Evolutionary conservation across 2,329 filamentous ascomycete species (phyloP).

Genomic region (Thermoascus crustaceus): DNA sequence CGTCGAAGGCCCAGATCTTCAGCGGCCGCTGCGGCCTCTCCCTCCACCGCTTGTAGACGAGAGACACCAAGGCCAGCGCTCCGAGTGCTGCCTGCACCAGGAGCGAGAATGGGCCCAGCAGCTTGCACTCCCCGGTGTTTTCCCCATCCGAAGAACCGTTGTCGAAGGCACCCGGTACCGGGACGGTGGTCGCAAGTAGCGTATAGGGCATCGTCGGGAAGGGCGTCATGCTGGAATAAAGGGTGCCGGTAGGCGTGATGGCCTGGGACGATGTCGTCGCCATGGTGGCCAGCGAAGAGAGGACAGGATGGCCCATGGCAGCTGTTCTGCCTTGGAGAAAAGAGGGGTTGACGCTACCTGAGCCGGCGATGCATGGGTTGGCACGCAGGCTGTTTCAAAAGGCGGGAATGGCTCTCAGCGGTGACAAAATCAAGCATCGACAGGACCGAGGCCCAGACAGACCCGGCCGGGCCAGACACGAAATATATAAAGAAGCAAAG

Average conservation of each 20-base stretch:
- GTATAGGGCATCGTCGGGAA: too few species aligned
- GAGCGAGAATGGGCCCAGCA: conserved; percentile 85
- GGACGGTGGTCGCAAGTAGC: too few species aligned
- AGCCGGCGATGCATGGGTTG: conserved; percentile 10
- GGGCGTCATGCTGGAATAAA: too few species aligned
- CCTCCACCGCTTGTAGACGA: conserved; percentile 89
- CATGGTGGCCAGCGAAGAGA: background rate
- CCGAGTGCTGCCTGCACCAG: conserved; percentile 84
- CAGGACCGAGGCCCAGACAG: too few species aligned
- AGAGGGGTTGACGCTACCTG: conserved; percentile 9
- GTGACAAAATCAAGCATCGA: conserved; percentile 8
- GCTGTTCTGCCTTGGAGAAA: conserved; percentile 3
- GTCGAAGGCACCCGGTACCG: too few species aligned
- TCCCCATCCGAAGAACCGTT: conserved; percentile 38
- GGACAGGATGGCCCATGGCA: background rate
- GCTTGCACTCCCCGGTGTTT: conserved; percentile 67
- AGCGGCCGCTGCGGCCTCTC: conserved; percentile 85
- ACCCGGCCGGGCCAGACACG: too few species aligned
- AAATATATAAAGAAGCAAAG: too few species aligned
- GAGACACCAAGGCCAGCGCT: conserved; percentile 67
- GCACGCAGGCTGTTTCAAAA: too few species aligned
- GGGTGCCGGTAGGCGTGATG: too few species aligned
- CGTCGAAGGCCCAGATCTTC: conserved; percentile 98
- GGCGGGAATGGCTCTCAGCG: too few species aligned
- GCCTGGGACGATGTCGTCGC: background rate